Percentiles rank a stretch among this genome's conserved stretches.
Conservation (phyloP, 108 stramenopile species). For the Mayamaea pseudoterrestris region DNA sequence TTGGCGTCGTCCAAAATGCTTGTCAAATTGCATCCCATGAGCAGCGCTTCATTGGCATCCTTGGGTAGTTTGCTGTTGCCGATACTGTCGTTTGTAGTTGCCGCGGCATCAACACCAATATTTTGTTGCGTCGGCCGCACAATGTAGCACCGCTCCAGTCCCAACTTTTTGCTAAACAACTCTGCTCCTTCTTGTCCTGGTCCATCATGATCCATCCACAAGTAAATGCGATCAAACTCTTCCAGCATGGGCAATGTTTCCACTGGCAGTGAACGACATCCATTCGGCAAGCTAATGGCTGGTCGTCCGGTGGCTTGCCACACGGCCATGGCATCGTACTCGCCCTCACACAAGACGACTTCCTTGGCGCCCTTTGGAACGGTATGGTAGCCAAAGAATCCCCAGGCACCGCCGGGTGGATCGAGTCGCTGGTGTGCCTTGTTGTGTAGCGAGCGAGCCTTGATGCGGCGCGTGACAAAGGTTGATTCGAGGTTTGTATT, state of each 20-base stretch:
- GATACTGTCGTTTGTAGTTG: background rate
- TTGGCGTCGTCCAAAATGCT: slow-evolving; percentile 43
- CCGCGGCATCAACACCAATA: slow-evolving; percentile 5
- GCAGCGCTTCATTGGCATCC: slow-evolving; percentile 96
- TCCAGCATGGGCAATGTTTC: slow-evolving; percentile 85
- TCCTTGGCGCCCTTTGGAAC: slow-evolving; percentile 37
- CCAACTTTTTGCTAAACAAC: slow-evolving; percentile 84
- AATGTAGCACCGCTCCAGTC: slow-evolving; percentile 59
- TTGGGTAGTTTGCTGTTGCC: slow-evolving; percentile 44
- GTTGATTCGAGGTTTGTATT: slow-evolving; percentile 1
- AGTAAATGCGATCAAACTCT: slow-evolving; percentile 79
- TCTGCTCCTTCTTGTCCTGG: slow-evolving; percentile 82
- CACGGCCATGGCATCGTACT: slow-evolving; percentile 98
- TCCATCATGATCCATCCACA: slow-evolving; percentile 96
- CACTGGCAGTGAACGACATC: slow-evolving; percentile 79
- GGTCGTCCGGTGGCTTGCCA: slow-evolving; percentile 82
- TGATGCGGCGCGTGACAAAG: slow-evolving; percentile 64
- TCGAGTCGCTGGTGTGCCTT: slow-evolving; percentile 73
- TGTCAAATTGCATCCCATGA: slow-evolving; percentile 53
- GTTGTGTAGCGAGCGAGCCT: slow-evolving; percentile 66
- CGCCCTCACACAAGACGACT: slow-evolving; percentile 93
- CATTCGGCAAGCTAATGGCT: slow-evolving; percentile 85
- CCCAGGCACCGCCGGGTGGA: slow-evolving; percentile 85
- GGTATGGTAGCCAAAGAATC: slow-evolving; percentile 93
- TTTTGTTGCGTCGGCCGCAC: slow-evolving; percentile 34